Base-by-base conservation (phyloP, 1,139 yeast species). In the Tardiomyces blankii region DNA sequence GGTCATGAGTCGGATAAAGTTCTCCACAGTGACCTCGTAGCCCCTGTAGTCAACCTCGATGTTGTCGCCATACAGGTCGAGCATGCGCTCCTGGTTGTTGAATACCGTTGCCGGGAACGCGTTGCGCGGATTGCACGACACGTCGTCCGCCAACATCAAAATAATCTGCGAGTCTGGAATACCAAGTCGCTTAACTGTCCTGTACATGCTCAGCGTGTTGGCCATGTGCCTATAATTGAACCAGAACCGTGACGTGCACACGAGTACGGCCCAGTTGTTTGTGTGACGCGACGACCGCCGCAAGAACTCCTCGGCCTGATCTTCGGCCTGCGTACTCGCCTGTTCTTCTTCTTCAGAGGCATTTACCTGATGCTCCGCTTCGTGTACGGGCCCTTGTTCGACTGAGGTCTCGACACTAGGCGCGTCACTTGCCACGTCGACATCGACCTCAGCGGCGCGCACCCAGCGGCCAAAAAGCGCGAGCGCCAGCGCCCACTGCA, bases 121-220 rank as follows among this genome's bases (percentile, higher is more conserved):
- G 62, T 91, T 91, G 54, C 99, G 72, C 4, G 98, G 89, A 61
- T 91, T 93, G 63, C 99, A 91, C 5, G 98, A 96, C 49, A 91
- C 85, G 62, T 91, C 99, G 64, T 91, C 99, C 38, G 96, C 83
- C 47, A 91, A 70, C 98, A 91, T 93, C 57, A 91, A 69, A 42
- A 91, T 89, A 62, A 91, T 93, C 62, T 93, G 98, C 1, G 96
- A 88, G 64, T 91, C 98, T 0, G 99, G 99, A 28, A 91, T 91
- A 1, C 98, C 99, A 50, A 91, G 68, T 55, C 98, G 72, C 65
- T 89, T 91, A 32, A 91, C 98, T 0, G 97, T 91, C 56, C 98
- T 75, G 67, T 91, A 91, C 76, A 93, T 80, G 63, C 95, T 84
- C 54, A 91, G 72, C 18, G 85, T 95, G 64, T 91, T 91, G 42